Base-by-base conservation (phyloP, 768 basidiomycete genomes). In the Plicaturopsis crispa region DNA sequence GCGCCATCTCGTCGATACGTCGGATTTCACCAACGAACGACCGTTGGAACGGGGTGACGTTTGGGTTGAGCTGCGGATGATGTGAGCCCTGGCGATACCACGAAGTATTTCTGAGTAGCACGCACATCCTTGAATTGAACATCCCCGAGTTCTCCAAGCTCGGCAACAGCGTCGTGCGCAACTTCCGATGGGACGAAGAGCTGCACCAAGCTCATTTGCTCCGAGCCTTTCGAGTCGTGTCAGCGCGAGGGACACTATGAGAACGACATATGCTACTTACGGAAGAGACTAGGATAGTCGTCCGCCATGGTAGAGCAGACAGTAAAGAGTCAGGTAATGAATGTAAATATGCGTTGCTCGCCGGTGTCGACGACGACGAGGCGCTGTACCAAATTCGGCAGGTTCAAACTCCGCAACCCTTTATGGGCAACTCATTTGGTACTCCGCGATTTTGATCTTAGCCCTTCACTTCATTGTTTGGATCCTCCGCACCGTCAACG, bases 81-180 rank as follows among this genome's bases (percentile, higher is more conserved):
- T 30, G 40, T 44, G 48, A 40, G 28, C 22, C 10, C 32, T 19
- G 19, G 26, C 33, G 13, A 23, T 5, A 8, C 23, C 24, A 20
- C 22, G 7, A 46, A 36, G 18, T 35, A 22, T 12, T 21, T 20
- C 10, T 24, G 13, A 17, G 5, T 11, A 47, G 13, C n/a, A 60
- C 85, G 49, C 50, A 93, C 91, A 63, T 99, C 96, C 66, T 93
- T 94, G 65, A 98, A 96, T 57, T 98, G 91, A 19, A 98, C 85
- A 61, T 94, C 75, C 33, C 93, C 91, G 31, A 97, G 78, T 61
- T 96, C 91, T 48, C 90, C 96, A 13, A 99, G 78, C 57, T 94
- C 91, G 37, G 85, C 81, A 44, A 97, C 89, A 33, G 94, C 89
- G 56, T 97, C 91, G 60, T 99, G 96, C 20, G 93, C 90, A 44